These are phyloP conservation scores for Pythium brassicae DNA, from an alignment of 352 stramenopile species.

Conservation along the genomic window DNA sequence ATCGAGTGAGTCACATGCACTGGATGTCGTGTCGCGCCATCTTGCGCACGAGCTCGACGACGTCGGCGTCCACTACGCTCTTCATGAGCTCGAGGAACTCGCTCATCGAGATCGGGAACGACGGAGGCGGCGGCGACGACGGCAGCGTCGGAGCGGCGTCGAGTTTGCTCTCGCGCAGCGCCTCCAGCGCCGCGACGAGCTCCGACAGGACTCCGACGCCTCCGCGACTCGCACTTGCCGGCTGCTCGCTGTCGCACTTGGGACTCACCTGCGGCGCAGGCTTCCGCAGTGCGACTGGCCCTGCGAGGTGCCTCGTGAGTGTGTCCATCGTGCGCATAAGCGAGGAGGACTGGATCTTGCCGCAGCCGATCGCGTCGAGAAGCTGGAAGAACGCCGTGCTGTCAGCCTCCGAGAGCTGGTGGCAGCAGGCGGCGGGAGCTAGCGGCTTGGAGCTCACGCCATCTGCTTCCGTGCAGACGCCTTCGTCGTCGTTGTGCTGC, in stretches of 20 bases:
- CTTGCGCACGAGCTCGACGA: constrained; percentile 50
- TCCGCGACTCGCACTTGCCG: neutral
- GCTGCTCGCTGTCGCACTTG: neutral
- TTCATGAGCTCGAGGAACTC: constrained; percentile 36
- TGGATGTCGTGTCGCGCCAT: constrained; percentile 46
- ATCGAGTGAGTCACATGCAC: constrained; percentile 32
- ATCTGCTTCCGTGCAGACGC: neutral
- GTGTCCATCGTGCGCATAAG: constrained; percentile 31
- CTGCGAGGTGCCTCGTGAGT: constrained; percentile 39
- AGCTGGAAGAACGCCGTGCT: constrained; percentile 38
- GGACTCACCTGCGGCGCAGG: neutral
- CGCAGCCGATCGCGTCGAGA: constrained; percentile 42
- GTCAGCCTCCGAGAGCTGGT: constrained; percentile 12
- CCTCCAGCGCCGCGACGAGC: constrained; percentile 21
- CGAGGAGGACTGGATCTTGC: constrained; percentile 38
- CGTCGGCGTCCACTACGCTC: constrained; percentile 23
- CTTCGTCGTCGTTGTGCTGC: neutral
- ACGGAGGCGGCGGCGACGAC: neutral
- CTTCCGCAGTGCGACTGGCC: neutral
- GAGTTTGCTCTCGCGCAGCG: constrained; percentile 4
- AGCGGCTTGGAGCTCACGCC: neutral
- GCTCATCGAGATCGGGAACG: constrained; percentile 20
- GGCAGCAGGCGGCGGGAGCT: neutral
- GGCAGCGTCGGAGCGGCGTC: neutral
- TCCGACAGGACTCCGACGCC: constrained; percentile 1